Evolutionary conservation across 306 rosid species (phyloP), one percentile per base, ranked within the genome.

Genomic region (Prinsepia uniflora): DNA sequence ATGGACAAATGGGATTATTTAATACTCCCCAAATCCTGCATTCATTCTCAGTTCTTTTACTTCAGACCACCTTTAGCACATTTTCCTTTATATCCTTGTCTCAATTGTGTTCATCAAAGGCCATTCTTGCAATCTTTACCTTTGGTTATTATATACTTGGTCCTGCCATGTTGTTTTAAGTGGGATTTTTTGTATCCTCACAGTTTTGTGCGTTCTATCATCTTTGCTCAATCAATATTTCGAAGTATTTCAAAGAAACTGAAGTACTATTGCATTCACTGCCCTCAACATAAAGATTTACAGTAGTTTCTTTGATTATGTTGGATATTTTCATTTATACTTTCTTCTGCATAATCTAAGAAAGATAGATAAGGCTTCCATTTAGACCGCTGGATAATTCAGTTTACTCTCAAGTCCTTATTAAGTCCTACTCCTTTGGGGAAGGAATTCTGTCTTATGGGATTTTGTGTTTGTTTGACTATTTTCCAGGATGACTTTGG

Each of bases 261-360:
- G 74, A 22, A 70, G 64, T 41, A 53, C 63, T 54, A 64, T 69
- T 58, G 34, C 63, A 12, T n/a, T 58, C 43, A 53, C 30, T 22
- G 39, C 40, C 8, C 39, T 8, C 20, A 7, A 56, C 13, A 24
- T 36, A 24, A 30, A 12, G 63, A 5, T 58, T 69, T 10, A 13
- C 56, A 0, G 41, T 70, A 10, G 65, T 40, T 69, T n/a, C 63
- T 54, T 41, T 41, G 40, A 54, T 53, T 54, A 19, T 19, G n/a
- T 55, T n/a, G 18, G 52, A 39, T 55, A 22, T 19, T 69, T 63
- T 54, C 20, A 20, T 42, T 11, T 20, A 5, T 54, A 22, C 10
- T 54, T 69, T 53, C 73, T 41, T 52, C 18, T 9, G 40, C 12
- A 61, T 19, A 13, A 40, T 18, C 49, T 18, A 18, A 68, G 22